Conservation (phyloP, 1,139 yeast genomes). For the Zygosaccharomyces pseudobailii region DNA sequence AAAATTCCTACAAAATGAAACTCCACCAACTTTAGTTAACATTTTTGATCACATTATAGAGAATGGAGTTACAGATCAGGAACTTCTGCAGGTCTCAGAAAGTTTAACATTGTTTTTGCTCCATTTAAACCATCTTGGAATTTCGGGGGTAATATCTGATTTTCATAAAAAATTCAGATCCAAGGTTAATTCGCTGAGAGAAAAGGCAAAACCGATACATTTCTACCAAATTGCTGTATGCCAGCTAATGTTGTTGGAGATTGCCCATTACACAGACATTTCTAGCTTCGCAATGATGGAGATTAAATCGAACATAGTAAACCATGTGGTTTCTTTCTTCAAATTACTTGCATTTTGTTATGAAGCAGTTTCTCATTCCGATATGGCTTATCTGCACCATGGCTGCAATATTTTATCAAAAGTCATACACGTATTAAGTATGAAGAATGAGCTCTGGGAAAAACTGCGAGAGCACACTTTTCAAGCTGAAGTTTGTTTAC, state of each 20-base stretch:
- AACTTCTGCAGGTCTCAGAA: constrained; percentile 16
- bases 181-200: constrained; percentile 21
- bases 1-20: constrained; percentile 13
- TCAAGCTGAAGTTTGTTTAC: constrained; percentile 16
- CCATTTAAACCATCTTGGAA: constrained; percentile 17
- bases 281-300: constrained; percentile 13
- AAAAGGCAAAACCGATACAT: constrained; percentile 31
- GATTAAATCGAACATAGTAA: constrained; percentile 20
- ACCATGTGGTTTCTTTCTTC: constrained; percentile 28
- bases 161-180: constrained; percentile 28
- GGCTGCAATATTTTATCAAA: constrained; percentile 21
- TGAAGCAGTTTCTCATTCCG: constrained; percentile 6
- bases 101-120: constrained; percentile 19
- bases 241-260: constrained; percentile 27
- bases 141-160: constrained; percentile 18
- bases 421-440: constrained; percentile 13
- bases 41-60: constrained; percentile 23
- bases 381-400: constrained; percentile 13
- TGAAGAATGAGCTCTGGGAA: constrained; percentile 21
- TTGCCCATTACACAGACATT: constrained; percentile 21
- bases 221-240: constrained; percentile 30
- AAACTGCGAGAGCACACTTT: constrained; percentile 13
- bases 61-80: constrained; percentile 26
- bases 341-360: constrained; percentile 22
- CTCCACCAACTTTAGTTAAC: constrained; percentile 8